Evolutionary conservation across 2,329 filamentous ascomycete genomes (phyloP), one percentile per base, ranked within the genome.

Genomic region (Pseudopyricularia cyperi): DNA sequence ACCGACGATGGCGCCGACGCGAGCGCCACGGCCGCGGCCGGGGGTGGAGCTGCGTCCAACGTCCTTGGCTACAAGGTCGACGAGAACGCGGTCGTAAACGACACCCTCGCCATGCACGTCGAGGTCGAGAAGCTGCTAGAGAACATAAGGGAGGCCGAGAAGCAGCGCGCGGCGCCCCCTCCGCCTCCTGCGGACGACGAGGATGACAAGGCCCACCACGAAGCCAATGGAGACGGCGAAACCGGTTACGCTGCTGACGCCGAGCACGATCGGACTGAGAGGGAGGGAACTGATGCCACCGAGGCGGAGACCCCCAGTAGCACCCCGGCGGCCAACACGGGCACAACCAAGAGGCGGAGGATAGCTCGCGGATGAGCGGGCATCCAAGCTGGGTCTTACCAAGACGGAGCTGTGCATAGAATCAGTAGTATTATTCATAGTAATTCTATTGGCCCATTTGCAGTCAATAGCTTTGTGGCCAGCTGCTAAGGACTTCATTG

Each of bases 81-180:
- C 57, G 89, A 95, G 66, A 88, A 91, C 35, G 88, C 86, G 3
- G 83, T 96, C 30, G 90, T 95, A 32, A 84, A 87, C 54, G 89
- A 95, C 62, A 89, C 90, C 1, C 75, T 85, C 53, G 85, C 88
- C 65, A 96, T 96, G 89, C 94, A 89, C 60, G 76, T 85, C 54
- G 87, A 91, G 65, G 87, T 95, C 1, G 85, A 95, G 68, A 82
- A 85, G 63, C 78, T 85, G 19, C 77, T 95, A 15, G 80, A 78
- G 37, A 83, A 85, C 58, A 83, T 90, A 72, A 79, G 88, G 30
- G 85, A 81, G 51, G 85, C 85, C 2, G 86, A 94, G 62, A 75
- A 75, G 55, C 73, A 78, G 53, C 65, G 69, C 12, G 68, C 67
- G 33, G 67, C 66, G 11, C 68, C 67, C 12, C 60, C 65, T 4